A percentile compares a stretch with the other conserved stretches of the same genome.
These are phyloP conservation scores for Backusella tarrabulga DNA, from an alignment of 192 early-diverging fungal genomes.

Conservation along the genomic window DNA sequence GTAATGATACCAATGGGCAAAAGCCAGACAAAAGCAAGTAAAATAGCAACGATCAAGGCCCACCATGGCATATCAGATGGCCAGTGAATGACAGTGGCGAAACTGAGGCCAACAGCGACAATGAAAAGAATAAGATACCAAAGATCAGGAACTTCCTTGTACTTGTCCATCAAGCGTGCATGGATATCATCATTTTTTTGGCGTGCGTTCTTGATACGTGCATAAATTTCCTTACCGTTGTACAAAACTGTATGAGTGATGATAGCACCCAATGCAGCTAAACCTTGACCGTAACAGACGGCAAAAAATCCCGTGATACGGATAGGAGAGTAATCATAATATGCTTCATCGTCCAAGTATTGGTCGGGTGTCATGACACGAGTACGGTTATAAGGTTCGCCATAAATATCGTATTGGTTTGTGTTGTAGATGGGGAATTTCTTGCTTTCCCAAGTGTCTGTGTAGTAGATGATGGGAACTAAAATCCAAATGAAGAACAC, in stretches of 20 bases:
- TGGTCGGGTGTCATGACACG: constrained; percentile 55
- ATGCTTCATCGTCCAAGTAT: constrained; percentile 48
- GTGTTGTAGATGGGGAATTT: constrained; percentile 70
- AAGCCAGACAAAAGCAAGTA: constrained; percentile 49
- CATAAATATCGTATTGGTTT: constrained; percentile 53
- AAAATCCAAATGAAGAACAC: constrained; percentile 73
- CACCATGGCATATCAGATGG: constrained; percentile 66
- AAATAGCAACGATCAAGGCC: constrained; percentile 49
- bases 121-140: constrained; percentile 71
- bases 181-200: constrained; percentile 72
- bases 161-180: constrained; percentile 69
- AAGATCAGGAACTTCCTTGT: constrained; percentile 75
- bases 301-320: constrained; percentile 71
- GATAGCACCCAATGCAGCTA: constrained; percentile 66
- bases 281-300: constrained; percentile 64
- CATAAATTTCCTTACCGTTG: constrained; percentile 65
- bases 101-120: constrained; percentile 47
- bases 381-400: constrained; percentile 51
- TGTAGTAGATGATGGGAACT: constrained; percentile 72
- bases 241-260: constrained; percentile 63
- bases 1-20: constrained; percentile 66
- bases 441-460: constrained; percentile 53
- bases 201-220: constrained; percentile 58
- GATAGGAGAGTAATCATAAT: constrained; percentile 63
- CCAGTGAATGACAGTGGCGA: constrained; percentile 45